phyloP scores from a whole-genome alignment of 1,139 yeast species.

The Tardiomyces depauwii region DNA sequence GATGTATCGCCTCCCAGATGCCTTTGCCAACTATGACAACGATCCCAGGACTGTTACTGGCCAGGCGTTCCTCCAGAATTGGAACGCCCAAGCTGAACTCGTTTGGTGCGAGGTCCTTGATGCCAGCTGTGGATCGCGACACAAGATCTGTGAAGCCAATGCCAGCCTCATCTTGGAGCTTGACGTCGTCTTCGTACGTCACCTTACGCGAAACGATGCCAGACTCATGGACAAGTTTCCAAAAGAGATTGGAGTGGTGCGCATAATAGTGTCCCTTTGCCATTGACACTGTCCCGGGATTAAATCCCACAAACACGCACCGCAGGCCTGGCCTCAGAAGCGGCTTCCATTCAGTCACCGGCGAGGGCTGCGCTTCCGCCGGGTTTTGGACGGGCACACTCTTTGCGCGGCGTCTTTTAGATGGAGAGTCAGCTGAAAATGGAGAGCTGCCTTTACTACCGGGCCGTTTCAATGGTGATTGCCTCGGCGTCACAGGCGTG shows the following conservation, averaged over 20 bases:
- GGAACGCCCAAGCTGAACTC: constrained; percentile 54
- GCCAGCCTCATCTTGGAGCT: constrained; percentile 32
- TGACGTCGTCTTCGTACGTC: constrained; percentile 32
- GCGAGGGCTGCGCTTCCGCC: neutral
- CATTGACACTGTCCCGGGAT: constrained; percentile 63
- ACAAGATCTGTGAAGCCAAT: constrained; percentile 70
- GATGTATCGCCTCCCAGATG: constrained; percentile 56
- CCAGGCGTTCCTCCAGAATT: constrained; percentile 37
- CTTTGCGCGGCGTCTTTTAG: neutral
- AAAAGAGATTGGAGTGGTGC: constrained; percentile 56
- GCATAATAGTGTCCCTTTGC: constrained; percentile 62
- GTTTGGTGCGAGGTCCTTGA: constrained; percentile 37
- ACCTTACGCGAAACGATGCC: constrained; percentile 30
- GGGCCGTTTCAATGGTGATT: neutral
- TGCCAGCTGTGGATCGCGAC: constrained; percentile 50
- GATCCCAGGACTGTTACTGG: constrained; percentile 28
- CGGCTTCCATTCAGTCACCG: constrained; percentile 2
- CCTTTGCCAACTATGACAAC: constrained; percentile 65
- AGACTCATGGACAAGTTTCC: constrained; percentile 53
- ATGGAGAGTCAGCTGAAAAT: neutral
- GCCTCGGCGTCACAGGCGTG: neutral
- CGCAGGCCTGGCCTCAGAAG: constrained; percentile 22
- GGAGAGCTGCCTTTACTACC: neutral
- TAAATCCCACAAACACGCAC: constrained; percentile 58
- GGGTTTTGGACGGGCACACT: too few species aligned